Evolutionary conservation across 1,139 yeast genomes (phyloP).

Genomic region (Petasospora rhodanensis): DNA sequence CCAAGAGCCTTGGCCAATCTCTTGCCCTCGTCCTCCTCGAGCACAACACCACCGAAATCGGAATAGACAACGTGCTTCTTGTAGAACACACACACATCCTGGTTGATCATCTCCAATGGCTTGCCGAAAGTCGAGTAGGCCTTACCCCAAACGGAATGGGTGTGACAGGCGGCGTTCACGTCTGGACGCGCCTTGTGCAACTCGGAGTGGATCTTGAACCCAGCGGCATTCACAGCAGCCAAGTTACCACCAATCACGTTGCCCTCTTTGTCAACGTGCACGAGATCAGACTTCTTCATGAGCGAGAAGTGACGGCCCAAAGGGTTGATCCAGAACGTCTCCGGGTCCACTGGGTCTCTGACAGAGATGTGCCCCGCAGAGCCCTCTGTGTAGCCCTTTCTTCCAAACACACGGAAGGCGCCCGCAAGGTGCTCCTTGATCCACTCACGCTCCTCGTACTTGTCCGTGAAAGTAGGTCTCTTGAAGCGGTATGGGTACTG

Average conservation of each 20-base stretch:
- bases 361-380: slow-evolving; percentile 78
- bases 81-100: slow-evolving; percentile 69
- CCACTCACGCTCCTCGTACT: slow-evolving; percentile 54
- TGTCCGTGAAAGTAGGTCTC: slow-evolving; percentile 49
- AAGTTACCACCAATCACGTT: slow-evolving; percentile 64
- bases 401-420: slow-evolving; percentile 72
- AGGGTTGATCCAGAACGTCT: slow-evolving; percentile 79
- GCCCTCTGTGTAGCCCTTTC: slow-evolving; percentile 73
- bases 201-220: slow-evolving; percentile 76
- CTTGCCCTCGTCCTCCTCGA: slow-evolving; percentile 68
- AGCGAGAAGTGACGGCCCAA: slow-evolving; percentile 67
- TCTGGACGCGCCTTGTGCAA: slow-evolving; percentile 76
- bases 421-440: slow-evolving; percentile 74
- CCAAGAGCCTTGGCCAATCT: slow-evolving; percentile 67
- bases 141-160: slow-evolving; percentile 72
- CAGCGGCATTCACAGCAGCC: slow-evolving; percentile 71
- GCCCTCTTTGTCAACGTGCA: slow-evolving; percentile 70
- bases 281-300: slow-evolving; percentile 68
- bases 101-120: slow-evolving; percentile 74
- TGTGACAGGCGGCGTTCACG: slow-evolving; percentile 77
- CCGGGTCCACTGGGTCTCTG: slow-evolving; percentile 68
- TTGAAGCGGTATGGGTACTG: slow-evolving; percentile 28
- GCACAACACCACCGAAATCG: slow-evolving; percentile 77
- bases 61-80: slow-evolving; percentile 60
- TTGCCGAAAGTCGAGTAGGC: slow-evolving; percentile 71